phyloP scores from a whole-genome alignment of 768 basidiomycete species.

The Hericium erinaceus region DNA sequence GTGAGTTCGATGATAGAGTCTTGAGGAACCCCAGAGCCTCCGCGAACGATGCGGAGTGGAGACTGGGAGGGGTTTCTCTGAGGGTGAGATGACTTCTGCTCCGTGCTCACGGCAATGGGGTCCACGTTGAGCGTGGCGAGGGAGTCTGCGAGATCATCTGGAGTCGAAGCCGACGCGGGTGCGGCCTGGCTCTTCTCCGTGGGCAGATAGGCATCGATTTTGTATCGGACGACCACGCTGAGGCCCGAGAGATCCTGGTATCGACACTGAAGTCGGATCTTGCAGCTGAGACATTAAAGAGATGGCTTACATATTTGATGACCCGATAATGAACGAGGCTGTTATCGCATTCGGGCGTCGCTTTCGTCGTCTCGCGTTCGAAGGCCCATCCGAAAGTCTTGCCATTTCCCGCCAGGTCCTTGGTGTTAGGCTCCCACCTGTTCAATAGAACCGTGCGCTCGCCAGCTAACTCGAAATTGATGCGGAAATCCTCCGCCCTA shows the following conservation, averaged over 20 bases:
- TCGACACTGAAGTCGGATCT: neutral
- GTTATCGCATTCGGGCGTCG: conserved; percentile 41
- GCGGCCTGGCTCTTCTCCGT: neutral
- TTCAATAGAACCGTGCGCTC: neutral
- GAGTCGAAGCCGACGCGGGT: too few relatives aligned
- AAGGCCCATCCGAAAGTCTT: conserved; percentile 53
- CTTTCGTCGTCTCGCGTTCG: conserved; percentile 42
- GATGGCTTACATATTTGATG: neutral
- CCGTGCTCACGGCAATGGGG: neutral
- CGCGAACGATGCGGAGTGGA: conserved; percentile 3
- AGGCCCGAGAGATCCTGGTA: conserved; percentile 46
- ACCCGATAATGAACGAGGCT: conserved; percentile 22
- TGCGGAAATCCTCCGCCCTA: neutral
- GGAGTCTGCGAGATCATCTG: neutral
- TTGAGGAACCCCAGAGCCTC: conserved; percentile 9
- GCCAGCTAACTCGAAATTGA: neutral
- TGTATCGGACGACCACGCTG: conserved; percentile 48
- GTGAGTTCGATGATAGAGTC: conserved; percentile 23
- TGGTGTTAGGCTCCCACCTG: conserved; percentile 9
- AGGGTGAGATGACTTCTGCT: neutral
- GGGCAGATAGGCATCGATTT: conserved; percentile 32
- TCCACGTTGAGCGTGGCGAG: neutral
- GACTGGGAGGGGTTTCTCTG: neutral
- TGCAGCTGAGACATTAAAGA: neutral
- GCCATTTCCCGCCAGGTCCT: conserved; percentile 11